phyloP scores from a whole-genome alignment of 768 basidiomycete genomes.

The Clavaria fumosa region DNA sequence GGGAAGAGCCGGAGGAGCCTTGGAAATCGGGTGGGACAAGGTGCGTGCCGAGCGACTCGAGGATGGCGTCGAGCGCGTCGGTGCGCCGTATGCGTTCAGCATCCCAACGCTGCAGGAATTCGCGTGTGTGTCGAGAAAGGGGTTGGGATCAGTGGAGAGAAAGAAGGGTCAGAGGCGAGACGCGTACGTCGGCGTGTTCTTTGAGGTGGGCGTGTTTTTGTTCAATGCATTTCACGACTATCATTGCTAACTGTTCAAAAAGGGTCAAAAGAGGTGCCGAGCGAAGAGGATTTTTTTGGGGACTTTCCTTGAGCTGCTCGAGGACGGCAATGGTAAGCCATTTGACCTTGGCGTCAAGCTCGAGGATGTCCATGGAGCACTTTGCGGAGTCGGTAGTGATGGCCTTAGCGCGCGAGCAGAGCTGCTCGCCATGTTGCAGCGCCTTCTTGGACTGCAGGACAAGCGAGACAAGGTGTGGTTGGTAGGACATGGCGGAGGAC shows the following conservation, averaged over 20 bases:
- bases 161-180: too few relatives aligned
- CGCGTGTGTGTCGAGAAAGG: too few relatives aligned
- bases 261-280: not conserved
- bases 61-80: constrained; percentile 46
- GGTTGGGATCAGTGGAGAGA: too few relatives aligned
- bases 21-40: constrained; percentile 67
- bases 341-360: constrained; percentile 63
- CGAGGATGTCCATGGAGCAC: constrained; percentile 53
- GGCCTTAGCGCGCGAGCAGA: constrained; percentile 52
- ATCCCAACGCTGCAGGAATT: constrained; percentile 67
- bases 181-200: constrained; percentile 44
- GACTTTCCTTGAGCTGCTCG: constrained; percentile 60
- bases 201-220: constrained; percentile 47
- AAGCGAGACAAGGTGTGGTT: constrained; percentile 56
- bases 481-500: constrained; percentile 20
- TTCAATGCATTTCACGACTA: constrained; percentile 60
- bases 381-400: constrained; percentile 54
- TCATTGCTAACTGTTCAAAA: constrained; percentile 44
- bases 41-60: constrained; percentile 59
- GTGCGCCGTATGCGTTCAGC: constrained; percentile 39
- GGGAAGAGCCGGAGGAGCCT: constrained; percentile 46
- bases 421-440: constrained; percentile 58
- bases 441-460: constrained; percentile 75
- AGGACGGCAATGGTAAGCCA: constrained; percentile 64
- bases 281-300: not conserved